Base-by-base conservation (phyloP, 2,329 filamentous ascomycete genomes). In the Claviceps sp. region DNA sequence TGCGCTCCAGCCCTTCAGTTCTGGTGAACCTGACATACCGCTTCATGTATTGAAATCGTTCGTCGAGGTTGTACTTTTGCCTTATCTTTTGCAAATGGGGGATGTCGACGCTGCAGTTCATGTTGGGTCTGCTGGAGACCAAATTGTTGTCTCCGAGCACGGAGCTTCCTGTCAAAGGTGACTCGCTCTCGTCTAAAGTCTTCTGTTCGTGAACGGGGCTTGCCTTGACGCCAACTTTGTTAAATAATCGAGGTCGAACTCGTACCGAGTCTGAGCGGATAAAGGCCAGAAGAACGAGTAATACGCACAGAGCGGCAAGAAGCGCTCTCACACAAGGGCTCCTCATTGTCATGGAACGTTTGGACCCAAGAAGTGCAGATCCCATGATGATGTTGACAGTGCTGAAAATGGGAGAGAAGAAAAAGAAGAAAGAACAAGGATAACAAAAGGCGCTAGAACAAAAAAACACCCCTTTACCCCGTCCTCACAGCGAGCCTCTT, bases 21-120 rank as follows among this genome's bases (percentile, higher is more conserved):
- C 75, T 72, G 40, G 68, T 69, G 54, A 77, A 73, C 56, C 72
- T 72, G 23, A 80, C 65, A 57, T 79, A 77, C 51, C 77, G 71
- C 63, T 76, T 76, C 53, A 72, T 68, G 64, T 80, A 80, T 56
- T 80, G 72, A 56, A 80, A 75, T 40, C 68, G 68, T 42, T 75
- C 69, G 23, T 70, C 66, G 13, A 81, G 67, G 9, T 66, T 63
- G 57, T 76, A 76, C 54, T 68, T 71, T 26, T 71, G 58, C 57
- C 73, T 69, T 52, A 79, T 59, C 5, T 67, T 62, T 47, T 64
- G 63, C 52, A 80, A 68, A 50, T 72, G 69, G 13, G 68, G 66
- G 43, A 66, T 65, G 60, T 80, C 71, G 52, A 76, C 63, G 55
- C 68, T 67, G 64, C 77, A 80, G 58, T 76, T 67, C 69, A 76